Evolutionary conservation across 139 green algal genomes (phyloP).

Genomic region (Coelastrella sp.): DNA sequence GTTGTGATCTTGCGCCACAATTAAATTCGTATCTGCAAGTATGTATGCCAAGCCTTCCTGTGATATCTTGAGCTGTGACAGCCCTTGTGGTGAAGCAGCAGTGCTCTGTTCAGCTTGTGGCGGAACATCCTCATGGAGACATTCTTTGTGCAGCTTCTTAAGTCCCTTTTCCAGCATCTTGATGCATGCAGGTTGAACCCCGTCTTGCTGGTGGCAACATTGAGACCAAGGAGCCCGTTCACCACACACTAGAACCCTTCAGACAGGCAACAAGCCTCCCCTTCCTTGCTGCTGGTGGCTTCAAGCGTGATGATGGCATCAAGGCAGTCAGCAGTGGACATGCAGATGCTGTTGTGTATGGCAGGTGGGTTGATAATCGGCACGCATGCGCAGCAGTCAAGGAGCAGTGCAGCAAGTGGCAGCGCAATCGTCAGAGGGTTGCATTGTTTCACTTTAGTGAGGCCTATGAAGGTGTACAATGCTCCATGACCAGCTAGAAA

Average conservation of each 20-base stretch:
- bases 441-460: neutral
- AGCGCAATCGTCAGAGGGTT: neutral
- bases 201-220: conserved; percentile 21
- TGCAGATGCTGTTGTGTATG: conserved; percentile 68
- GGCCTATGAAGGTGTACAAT: neutral
- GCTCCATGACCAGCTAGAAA: neutral
- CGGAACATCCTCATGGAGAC: neutral
- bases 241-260: conserved; percentile 70
- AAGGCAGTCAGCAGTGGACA: conserved; percentile 56
- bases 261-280: conserved; percentile 58
- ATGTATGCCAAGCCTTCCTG: neutral
- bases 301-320: conserved; percentile 59
- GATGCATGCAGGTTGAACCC: conserved; percentile 21
- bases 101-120: neutral
- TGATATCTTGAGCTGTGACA: neutral
- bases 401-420: neutral
- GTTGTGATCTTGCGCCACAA: neutral
- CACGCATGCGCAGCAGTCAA: neutral
- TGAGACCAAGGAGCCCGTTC: neutral
- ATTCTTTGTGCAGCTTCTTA: no score
- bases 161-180: neutral
- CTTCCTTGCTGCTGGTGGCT: conserved; percentile 80
- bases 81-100: neutral
- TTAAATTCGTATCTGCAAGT: neutral
- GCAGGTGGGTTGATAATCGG: neutral